These are phyloP conservation scores for Leccinum boreale DNA, from an alignment of 768 basidiomycete genomes.

Conservation along the genomic window DNA sequence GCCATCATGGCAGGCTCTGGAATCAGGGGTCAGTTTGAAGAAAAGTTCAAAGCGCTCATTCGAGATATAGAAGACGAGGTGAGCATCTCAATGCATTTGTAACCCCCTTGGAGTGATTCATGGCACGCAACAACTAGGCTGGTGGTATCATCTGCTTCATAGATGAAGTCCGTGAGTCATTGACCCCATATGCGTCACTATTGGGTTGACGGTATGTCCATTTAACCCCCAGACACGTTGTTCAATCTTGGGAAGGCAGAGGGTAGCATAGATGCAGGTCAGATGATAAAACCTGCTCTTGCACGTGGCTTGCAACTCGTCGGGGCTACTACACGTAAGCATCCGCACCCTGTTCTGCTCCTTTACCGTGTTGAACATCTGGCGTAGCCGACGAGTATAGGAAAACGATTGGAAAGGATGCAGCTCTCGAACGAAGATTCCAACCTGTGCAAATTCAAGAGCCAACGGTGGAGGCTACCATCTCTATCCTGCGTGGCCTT, in stretches of 20 bases:
- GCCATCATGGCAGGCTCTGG: slow-evolving; percentile 87
- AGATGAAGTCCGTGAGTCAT: slow-evolving; percentile 82
- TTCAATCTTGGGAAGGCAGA: slow-evolving; percentile 91
- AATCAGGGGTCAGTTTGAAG: slow-evolving; percentile 89
- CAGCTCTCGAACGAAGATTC: slow-evolving; percentile 87
- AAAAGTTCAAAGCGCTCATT: slow-evolving; percentile 89
- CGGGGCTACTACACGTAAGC: slow-evolving; percentile 84
- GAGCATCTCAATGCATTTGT: slow-evolving; percentile 27
- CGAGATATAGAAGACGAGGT: slow-evolving; percentile 86
- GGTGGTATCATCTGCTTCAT: slow-evolving; percentile 92
- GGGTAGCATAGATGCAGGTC: slow-evolving; percentile 87
- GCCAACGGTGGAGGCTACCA: slow-evolving; percentile 80
- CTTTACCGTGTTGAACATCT: neutral
- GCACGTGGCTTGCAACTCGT: slow-evolving; percentile 86
- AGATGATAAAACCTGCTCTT: slow-evolving; percentile 91
- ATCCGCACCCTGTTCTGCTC: neutral
- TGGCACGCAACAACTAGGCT: slow-evolving; percentile 38
- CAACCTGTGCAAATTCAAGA: slow-evolving; percentile 89
- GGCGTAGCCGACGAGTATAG: slow-evolving; percentile 73
- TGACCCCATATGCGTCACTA: neutral
- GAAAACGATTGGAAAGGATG: slow-evolving; percentile 89
- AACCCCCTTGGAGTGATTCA: slow-evolving; percentile 20
- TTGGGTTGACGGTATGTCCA: neutral
- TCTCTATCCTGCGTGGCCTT: slow-evolving; percentile 83
- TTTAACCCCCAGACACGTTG: slow-evolving; percentile 52